phyloP scores from a whole-genome alignment of 176 grass and related monocot genomes.

The Secale cereale region DNA sequence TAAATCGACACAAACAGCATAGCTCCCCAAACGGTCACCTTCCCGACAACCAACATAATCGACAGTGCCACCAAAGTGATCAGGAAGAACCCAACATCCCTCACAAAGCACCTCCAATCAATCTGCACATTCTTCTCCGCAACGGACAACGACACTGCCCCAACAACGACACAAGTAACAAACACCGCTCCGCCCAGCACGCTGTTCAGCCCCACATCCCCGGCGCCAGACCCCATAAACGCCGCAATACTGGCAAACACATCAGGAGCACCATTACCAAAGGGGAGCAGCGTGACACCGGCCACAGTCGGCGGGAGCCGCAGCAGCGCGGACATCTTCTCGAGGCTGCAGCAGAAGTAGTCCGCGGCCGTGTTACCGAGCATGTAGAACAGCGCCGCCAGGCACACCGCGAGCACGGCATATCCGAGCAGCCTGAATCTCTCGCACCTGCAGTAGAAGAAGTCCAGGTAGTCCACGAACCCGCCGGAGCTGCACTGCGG shows the following conservation, averaged over 20 bases:
- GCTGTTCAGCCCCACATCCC: slow-evolving; percentile 93
- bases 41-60: slow-evolving; percentile 70
- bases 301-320: slow-evolving; percentile 80
- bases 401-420: slow-evolving; percentile 57
- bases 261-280: slow-evolving; percentile 95
- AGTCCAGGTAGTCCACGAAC: slow-evolving; percentile 69
- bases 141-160: slow-evolving; percentile 64
- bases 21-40: slow-evolving; percentile 87
- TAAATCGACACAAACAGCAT: slow-evolving; percentile 83
- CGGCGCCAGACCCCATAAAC: slow-evolving; percentile 68
- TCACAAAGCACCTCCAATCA: slow-evolving; percentile 81
- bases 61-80: slow-evolving; percentile 59
- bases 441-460: slow-evolving; percentile 80
- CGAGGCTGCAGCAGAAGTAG: slow-evolving; percentile 96
- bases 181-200: slow-evolving; percentile 94
- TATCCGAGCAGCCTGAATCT: slow-evolving; percentile 69
- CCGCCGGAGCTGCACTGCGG: slow-evolving; percentile 71
- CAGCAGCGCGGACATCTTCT: slow-evolving; percentile 87
- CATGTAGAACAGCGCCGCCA: slow-evolving; percentile 85
- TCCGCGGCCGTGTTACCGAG: slow-evolving; percentile 92
- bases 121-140: slow-evolving; percentile 95
- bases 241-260: slow-evolving; percentile 94
- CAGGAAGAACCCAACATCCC: slow-evolving; percentile 90
- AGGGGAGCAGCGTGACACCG: slow-evolving; percentile 82
- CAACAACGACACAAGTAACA: slow-evolving; percentile 92